phyloP scores from a whole-genome alignment of 176 grass and related monocot species.

The Carex cristatella region DNA sequence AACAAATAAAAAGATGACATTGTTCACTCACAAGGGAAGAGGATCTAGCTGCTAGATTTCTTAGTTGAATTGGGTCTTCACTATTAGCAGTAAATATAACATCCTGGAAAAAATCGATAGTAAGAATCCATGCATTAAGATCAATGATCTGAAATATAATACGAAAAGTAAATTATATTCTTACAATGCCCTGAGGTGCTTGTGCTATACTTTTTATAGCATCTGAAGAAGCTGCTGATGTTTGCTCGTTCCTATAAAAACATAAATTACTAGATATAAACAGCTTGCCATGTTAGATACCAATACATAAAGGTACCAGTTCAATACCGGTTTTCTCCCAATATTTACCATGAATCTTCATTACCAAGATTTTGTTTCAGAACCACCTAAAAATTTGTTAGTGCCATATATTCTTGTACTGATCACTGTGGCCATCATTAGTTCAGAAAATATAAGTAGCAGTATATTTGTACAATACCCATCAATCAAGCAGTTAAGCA shows the following conservation, averaged over 20 bases:
- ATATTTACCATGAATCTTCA: background rate
- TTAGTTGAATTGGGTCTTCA: conserved; percentile 50
- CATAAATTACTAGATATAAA: background rate
- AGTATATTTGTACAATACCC: conserved; percentile 39
- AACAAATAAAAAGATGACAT: background rate
- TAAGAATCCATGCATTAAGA: background rate
- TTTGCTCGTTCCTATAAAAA: conserved; percentile 66
- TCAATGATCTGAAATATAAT: background rate
- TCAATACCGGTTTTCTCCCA: background rate
- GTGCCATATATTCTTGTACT: background rate
- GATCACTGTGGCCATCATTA: background rate
- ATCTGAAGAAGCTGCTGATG: conserved; percentile 45
- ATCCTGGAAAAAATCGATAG: conserved; percentile 29
- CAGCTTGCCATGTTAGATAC: background rate
- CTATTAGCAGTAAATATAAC: conserved; percentile 68
- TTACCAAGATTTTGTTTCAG: background rate
- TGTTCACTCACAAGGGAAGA: conserved; percentile 52
- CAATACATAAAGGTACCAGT: background rate
- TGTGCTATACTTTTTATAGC: conserved; percentile 57
- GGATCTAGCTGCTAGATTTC: conserved; percentile 54
- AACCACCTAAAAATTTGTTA: background rate
- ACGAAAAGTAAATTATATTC: conserved; percentile 17
- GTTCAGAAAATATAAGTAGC: background rate
- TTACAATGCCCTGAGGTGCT: conserved; percentile 70
- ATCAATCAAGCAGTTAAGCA: conserved; percentile 74